Evolutionary conservation across 345 rosid genomes (phyloP).

Genomic region (Geranium brycei): DNA sequence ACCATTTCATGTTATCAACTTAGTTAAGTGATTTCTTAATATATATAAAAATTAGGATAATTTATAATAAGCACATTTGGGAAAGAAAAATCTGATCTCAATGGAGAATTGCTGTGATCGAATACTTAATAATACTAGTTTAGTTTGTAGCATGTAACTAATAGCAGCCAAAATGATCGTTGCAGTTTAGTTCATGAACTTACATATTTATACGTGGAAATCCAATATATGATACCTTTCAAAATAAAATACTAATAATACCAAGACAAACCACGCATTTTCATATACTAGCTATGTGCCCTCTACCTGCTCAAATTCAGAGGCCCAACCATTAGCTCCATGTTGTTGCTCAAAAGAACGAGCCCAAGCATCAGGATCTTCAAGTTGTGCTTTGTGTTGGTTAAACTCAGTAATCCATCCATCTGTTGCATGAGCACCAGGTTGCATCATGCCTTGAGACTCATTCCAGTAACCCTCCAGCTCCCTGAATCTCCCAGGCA

Average conservation of each 20-base stretch:
- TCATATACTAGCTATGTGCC: background rate
- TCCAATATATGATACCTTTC: background rate
- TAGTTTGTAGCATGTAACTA: too few species aligned
- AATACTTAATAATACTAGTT: too few species aligned
- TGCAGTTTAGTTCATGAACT: background rate
- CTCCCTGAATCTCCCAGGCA: slow-evolving; percentile 69
- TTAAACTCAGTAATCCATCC: slow-evolving; percentile 71
- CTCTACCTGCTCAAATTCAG: slow-evolving; percentile 87
- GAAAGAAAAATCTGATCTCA: too few species aligned
- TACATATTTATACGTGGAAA: background rate
- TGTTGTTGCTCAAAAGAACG: slow-evolving; percentile 79
- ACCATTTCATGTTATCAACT: too few species aligned
- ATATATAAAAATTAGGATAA: too few species aligned
- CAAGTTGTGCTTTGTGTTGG: slow-evolving; percentile 37
- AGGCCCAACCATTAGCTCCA: slow-evolving; percentile 89
- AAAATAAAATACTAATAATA: too few species aligned
- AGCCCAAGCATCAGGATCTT: slow-evolving; percentile 76
- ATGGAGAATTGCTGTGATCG: too few species aligned
- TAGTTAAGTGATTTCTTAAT: too few species aligned
- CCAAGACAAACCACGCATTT: too few species aligned
- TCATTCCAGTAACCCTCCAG: slow-evolving; percentile 95
- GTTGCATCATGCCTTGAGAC: slow-evolving; percentile 62
- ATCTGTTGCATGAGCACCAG: slow-evolving; percentile 52
- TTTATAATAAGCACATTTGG: too few species aligned
- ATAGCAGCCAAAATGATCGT: too few species aligned